These are phyloP conservation scores for Tuber borchii DNA, from an alignment of 495 filamentous ascomycete species.

Conservation along the genomic window DNA sequence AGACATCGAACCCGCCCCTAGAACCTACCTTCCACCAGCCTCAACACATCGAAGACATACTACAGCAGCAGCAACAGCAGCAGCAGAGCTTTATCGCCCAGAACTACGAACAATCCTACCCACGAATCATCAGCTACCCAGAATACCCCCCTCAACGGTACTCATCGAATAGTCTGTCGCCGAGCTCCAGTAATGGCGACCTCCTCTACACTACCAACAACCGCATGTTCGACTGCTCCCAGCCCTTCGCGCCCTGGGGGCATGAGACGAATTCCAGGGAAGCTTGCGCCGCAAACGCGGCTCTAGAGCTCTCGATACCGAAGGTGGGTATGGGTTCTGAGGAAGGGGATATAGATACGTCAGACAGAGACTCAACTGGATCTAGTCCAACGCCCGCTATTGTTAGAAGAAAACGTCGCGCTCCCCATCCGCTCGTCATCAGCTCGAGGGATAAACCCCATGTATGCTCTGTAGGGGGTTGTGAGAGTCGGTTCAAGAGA, in stretches of 20 bases:
- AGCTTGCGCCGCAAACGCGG: slow-evolving; percentile 19
- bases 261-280: slow-evolving; percentile 11
- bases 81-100: slow-evolving; percentile 23
- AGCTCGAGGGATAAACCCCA: slow-evolving; percentile 29
- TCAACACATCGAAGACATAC: slow-evolving; percentile 18
- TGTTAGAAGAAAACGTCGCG: neutral
- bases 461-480: slow-evolving; percentile 48
- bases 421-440: slow-evolving; percentile 26
- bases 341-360: slow-evolving; percentile 24
- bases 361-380: slow-evolving; percentile 24
- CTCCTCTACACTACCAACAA: slow-evolving; percentile 14
- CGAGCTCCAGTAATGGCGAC: neutral
- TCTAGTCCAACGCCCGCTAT: slow-evolving; percentile 13
- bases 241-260: slow-evolving; percentile 19
- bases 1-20: slow-evolving; percentile 1
- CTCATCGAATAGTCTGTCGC: neutral
- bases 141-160: neutral
- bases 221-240: slow-evolving; percentile 23
- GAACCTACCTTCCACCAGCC: slow-evolving; percentile 1
- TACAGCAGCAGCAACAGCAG: neutral
- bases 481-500: slow-evolving; percentile 50
- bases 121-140: neutral
- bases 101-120: slow-evolving; percentile 26
- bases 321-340: slow-evolving; percentile 14
- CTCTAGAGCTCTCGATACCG: slow-evolving; percentile 13